Evolutionary conservation across 305 asterid species (phyloP), one percentile per base, ranked within the genome.

Genomic region (Rubia occidens): DNA sequence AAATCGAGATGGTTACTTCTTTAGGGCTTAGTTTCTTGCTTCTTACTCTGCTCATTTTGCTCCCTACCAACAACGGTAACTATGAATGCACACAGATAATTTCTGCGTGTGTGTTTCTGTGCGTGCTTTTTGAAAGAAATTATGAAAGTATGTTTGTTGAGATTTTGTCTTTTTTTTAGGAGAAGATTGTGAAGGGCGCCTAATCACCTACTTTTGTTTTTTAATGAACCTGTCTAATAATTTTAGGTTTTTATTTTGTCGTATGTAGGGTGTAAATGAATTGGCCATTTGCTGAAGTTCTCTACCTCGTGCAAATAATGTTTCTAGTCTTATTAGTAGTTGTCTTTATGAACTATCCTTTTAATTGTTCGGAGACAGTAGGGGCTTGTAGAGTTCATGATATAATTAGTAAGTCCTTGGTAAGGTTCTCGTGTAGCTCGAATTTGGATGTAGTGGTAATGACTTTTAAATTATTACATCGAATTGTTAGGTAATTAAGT

Each of bases 1-100:
- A 73, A 80, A 53, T 79, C 74, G 72, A 78, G 77, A 82, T 73
- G 86, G 64, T 66, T 58, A 10, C 75, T 53, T 21, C 73, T 64
- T 43, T 71, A 53, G 40, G 68, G 68, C 69, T 75, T 77, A 75
- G 10, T 66, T 63, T 68, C 72, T 78, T 83, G 67, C 79, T 83
- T 53, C 56, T 51, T 37, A 68, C 68, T 72, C 71, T 80, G 44
- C 74, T 80, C 73, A 49, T 71, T 78, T 60, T 77, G 64, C 69
- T 80, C 49, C 80, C 87, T 66, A 18, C 65, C 70, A 32, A 55
- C 71, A n/a, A 64, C 58, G 87, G 87, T 83, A 78, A 64, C 62
- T 61, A 54, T 43, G 8, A 37, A 5, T 44, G 21, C 20, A 18
- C 20, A 10, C 43, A 40, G 21, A 51, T 5, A 17, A 51, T 51